Base-by-base conservation (phyloP, 345 rosid genomes). In the rapeseed (Brassica napus) region DNA sequence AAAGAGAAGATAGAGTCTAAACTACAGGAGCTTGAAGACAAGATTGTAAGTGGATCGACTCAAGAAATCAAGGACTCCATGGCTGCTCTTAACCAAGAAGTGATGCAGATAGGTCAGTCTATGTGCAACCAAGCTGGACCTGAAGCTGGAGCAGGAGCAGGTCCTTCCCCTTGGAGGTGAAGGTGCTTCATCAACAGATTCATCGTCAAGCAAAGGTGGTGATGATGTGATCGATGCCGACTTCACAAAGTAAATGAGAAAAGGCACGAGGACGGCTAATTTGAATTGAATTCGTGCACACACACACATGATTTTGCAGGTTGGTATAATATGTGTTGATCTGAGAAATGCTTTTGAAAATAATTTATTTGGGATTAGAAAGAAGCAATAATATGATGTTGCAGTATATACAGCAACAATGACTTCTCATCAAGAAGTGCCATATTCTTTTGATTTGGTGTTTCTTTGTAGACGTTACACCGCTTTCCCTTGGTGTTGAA, bases 31-130 rank as follows among this genome's bases (percentile, higher is more conserved):
- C 94, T 94, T 52, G 87, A 84, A 86, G 95, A 92, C 63, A 89
- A 92, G 62, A 83, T 94, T 11, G 83, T 84, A 3, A 89, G 83
- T 3, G 95, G 87, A 12, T 73, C 92, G 6, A 92, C 95, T 0
- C 97, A 94, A 81, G 83, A 59, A 1, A 91, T 92, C 42, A 92
- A 92, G 78, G 97, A 92, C 5, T 77, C 97, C 11, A 90, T 92
- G 90, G 86, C 97, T 58, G 91, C 97, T 2, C 91, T 92, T 11
- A 92, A 94, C 82, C 95, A 91, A 74, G 97, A 91, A 74, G 97
- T 92, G 54, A 92, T 94, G 95, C 97, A 94, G 83, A 84, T 92
- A 24, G 97, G 98, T 15, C 98, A 89, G 80, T 89, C 95, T 6
- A 89, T 94, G 0, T 94, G 90, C 86, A 94, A 89, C 44, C 12